Conservation (phyloP, 176 grass and related monocot species). For the Aechmea fasciata region DNA sequence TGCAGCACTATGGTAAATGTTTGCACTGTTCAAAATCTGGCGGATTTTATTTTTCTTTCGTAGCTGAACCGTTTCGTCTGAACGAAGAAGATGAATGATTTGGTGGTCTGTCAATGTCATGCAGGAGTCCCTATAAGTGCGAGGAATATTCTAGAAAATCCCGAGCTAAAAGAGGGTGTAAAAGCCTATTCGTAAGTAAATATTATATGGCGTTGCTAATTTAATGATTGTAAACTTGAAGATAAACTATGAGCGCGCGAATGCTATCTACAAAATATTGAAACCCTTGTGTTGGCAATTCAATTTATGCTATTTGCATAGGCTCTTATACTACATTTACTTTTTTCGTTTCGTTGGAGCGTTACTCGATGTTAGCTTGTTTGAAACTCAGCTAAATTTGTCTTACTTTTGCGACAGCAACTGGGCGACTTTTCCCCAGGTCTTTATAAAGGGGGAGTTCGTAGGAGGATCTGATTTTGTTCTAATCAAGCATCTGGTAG, state of each 20-base stretch:
- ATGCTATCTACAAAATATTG: too few relatives aligned
- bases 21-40: neutral
- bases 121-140: conserved; percentile 45
- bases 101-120: neutral
- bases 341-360: neutral
- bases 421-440: conserved; percentile 92
- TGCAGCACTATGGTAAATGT: conserved; percentile 68
- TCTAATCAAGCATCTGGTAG: conserved; percentile 91
- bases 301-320: too few relatives aligned
- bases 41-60: neutral
- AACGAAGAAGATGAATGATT: neutral
- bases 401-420: conserved; percentile 37
- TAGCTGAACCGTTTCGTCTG: neutral
- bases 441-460: conserved; percentile 96
- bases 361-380: neutral
- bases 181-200: conserved; percentile 62
- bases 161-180: conserved; percentile 73
- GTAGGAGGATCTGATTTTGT: conserved; percentile 94
- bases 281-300: too few relatives aligned
- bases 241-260: neutral
- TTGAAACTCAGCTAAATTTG: neutral
- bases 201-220: neutral
- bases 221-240: neutral
- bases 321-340: neutral
- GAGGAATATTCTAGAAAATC: conserved; percentile 68